Conservation (phyloP, 176 grass and related monocot species). For the Oryza officinalis region DNA sequence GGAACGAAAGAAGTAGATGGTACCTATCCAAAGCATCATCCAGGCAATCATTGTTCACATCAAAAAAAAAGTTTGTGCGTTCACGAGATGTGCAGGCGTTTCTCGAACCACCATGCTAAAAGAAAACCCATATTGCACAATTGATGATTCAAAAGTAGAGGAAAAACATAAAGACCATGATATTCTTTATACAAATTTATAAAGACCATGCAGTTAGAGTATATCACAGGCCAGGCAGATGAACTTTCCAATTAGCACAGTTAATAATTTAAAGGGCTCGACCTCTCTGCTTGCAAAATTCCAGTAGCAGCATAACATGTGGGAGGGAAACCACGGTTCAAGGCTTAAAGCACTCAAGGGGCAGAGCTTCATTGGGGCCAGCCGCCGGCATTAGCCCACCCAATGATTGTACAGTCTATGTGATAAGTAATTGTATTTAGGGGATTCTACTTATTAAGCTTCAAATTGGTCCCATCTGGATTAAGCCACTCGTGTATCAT, state of each 20-base stretch:
- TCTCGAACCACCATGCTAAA: slow-evolving; percentile 89
- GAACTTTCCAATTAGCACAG: background rate
- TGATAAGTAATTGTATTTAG: too few relatives aligned
- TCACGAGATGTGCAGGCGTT: slow-evolving; percentile 87
- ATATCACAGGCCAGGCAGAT: background rate
- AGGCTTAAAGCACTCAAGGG: background rate
- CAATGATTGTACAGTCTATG: too few relatives aligned
- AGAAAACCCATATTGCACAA: slow-evolving; percentile 43
- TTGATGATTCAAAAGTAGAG: slow-evolving; percentile 21
- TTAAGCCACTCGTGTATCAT: background rate
- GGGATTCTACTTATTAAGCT: too few relatives aligned
- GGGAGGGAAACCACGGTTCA: background rate
- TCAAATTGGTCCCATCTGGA: background rate
- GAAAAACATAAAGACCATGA: slow-evolving; percentile 5
- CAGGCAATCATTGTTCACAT: slow-evolving; percentile 80
- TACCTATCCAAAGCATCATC: slow-evolving; percentile 96
- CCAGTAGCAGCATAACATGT: background rate
- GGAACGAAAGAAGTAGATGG: background rate
- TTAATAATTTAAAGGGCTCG: background rate
- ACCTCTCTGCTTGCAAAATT: background rate
- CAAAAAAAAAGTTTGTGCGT: slow-evolving; percentile 84
- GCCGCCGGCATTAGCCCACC: background rate
- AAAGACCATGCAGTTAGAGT: background rate
- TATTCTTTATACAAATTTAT: slow-evolving; percentile 22
- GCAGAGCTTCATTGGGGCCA: background rate